Conservation (phyloP, 1,139 yeast genomes). For the Sugiyamaella novakii region DNA sequence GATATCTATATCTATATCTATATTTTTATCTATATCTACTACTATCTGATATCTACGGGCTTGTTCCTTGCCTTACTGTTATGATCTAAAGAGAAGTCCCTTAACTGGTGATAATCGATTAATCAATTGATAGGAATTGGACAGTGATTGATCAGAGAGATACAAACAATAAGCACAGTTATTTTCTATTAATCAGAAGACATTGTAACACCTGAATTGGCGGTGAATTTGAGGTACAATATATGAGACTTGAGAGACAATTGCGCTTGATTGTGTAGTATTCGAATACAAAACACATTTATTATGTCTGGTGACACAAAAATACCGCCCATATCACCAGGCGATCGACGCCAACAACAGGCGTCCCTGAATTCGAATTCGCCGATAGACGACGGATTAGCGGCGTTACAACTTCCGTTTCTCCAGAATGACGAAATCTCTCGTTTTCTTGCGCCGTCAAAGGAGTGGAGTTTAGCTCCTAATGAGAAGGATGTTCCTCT, state of each 20-base stretch:
- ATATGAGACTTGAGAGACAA: neutral
- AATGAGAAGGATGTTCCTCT: constrained; percentile 24
- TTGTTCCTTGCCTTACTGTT: too few species aligned
- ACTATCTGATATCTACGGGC: too few species aligned
- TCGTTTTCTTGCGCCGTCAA: constrained; percentile 31
- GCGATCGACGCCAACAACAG: constrained; percentile 4
- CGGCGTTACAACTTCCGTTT: constrained; percentile 35
- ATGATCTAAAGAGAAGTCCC: too few species aligned
- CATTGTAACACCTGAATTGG: too few species aligned
- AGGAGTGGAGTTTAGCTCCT: constrained; percentile 32
- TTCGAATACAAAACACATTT: neutral
- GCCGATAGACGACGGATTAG: constrained; percentile 30
- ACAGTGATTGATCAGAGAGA: too few species aligned
- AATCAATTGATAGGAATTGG: too few species aligned
- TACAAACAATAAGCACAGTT: neutral
- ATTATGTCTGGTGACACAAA: constrained; percentile 14
- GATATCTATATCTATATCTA: too few species aligned
- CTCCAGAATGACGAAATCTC: constrained; percentile 32
- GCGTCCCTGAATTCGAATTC: constrained; percentile 9
- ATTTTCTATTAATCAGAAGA: neutral
- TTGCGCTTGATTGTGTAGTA: neutral
- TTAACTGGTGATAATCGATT: too few species aligned
- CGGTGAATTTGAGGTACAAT: neutral
- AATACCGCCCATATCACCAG: constrained; percentile 2
- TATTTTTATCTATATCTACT: too few species aligned